Evolutionary conservation across 2,329 filamentous ascomycete species (phyloP).

Genomic region (Aspergillus sp.): DNA sequence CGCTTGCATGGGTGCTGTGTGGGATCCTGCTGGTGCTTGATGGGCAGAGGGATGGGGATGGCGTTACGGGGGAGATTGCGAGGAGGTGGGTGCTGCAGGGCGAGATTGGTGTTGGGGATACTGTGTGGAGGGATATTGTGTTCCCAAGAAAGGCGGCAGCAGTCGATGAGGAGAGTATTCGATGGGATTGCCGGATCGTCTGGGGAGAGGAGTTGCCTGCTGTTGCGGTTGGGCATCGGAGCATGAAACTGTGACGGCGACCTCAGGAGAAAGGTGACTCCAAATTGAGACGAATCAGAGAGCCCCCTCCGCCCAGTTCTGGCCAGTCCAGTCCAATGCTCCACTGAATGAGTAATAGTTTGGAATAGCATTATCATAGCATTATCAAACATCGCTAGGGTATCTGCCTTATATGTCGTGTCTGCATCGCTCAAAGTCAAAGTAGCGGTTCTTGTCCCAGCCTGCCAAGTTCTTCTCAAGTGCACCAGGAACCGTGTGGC

Average conservation of each 20-base stretch:
- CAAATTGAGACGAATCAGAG: no score
- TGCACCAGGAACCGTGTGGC: neutral
- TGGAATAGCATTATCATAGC: neutral
- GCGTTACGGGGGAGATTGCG: slow-evolving; percentile 39
- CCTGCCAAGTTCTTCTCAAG: neutral
- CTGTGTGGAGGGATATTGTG: slow-evolving; percentile 30
- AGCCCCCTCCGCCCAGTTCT: no score
- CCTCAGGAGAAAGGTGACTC: neutral
- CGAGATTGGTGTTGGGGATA: slow-evolving; percentile 25
- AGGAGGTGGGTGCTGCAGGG: slow-evolving; percentile 41
- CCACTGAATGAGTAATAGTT: neutral
- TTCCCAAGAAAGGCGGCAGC: slow-evolving; percentile 9
- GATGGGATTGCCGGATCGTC: slow-evolving; percentile 38
- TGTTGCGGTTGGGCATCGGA: slow-evolving; percentile 13
- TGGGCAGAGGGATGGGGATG: slow-evolving; percentile 38
- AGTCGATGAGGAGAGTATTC: slow-evolving; percentile 19
- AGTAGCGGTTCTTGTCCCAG: neutral
- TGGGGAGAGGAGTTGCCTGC: slow-evolving; percentile 14
- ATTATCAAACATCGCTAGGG: neutral
- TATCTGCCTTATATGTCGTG: neutral
- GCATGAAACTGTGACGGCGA: slow-evolving; percentile 7
- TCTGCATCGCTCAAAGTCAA: neutral
- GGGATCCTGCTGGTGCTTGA: slow-evolving; percentile 44
- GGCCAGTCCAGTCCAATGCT: neutral
- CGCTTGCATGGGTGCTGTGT: slow-evolving; percentile 42